Conservation (phyloP, 768 basidiomycete genomes). For the Phaeolepiota aurea region DNA sequence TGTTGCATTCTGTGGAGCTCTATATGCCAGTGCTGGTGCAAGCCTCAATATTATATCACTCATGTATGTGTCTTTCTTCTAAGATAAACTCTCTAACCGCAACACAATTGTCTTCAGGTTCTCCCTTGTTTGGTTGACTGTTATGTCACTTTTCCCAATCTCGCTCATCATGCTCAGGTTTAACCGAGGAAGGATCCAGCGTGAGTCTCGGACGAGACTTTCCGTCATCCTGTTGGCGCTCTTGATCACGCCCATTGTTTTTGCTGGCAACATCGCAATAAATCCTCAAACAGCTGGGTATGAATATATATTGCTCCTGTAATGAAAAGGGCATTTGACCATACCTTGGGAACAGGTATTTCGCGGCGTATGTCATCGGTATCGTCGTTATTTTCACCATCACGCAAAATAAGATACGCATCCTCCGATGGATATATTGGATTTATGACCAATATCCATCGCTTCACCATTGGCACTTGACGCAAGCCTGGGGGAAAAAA, state of each 20-base stretch:
- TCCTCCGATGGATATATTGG: constrained; percentile 53
- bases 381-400: constrained; percentile 38
- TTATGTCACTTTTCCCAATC: constrained; percentile 58
- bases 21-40: constrained; percentile 55
- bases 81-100: background rate
- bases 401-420: constrained; percentile 44
- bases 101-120: constrained; percentile 32
- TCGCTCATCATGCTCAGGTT: constrained; percentile 55
- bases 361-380: constrained; percentile 49
- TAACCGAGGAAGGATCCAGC: constrained; percentile 51
- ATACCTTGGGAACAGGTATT: constrained; percentile 35
- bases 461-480: constrained; percentile 30
- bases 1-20: constrained; percentile 32
- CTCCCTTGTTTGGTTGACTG: constrained; percentile 56
- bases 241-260: constrained; percentile 29
- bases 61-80: constrained; percentile 29
- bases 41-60: constrained; percentile 45
- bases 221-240: constrained; percentile 32
- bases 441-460: constrained; percentile 49
- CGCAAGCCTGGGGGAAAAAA: constrained; percentile 30
- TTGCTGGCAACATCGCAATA: constrained; percentile 53
- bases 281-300: constrained; percentile 50
- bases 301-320: constrained; percentile 10
- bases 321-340: constrained; percentile 1
- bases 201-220: constrained; percentile 31